Percentiles rank a stretch among this genome's conserved stretches.
phyloP scores from a whole-genome alignment of 1,139 yeast species.

The Schizosaccharomyces versatilis region DNA sequence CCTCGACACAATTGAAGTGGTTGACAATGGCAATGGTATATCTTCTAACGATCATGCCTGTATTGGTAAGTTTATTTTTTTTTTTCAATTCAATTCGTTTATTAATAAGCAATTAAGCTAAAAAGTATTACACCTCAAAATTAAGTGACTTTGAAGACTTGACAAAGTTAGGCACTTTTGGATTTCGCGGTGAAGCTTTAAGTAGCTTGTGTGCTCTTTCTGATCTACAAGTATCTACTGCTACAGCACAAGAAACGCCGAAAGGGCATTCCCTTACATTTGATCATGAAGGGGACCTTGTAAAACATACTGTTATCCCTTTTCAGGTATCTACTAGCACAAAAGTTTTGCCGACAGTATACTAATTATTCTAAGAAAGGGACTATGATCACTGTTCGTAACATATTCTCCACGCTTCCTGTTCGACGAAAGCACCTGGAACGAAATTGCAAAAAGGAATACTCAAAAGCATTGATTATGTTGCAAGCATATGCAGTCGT shows the following conservation, averaged over 20 bases:
- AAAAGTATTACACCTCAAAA: conserved; percentile 67
- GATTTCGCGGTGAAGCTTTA: conserved; percentile 73
- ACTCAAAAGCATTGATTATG: conserved; percentile 36
- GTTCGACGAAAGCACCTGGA: conserved; percentile 52
- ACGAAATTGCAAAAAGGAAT: conserved; percentile 50
- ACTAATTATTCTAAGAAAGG: conserved; percentile 23
- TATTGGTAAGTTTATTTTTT: conserved; percentile 21
- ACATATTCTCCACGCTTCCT: conserved; percentile 38
- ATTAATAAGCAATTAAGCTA: conserved; percentile 18
- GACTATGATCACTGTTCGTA: conserved; percentile 30
- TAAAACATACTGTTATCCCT: conserved; percentile 8
- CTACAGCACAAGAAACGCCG: conserved; percentile 31
- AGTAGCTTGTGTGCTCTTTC: conserved; percentile 48
- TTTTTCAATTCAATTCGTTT: background rate
- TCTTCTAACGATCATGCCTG: conserved; percentile 31
- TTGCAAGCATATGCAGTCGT: conserved; percentile 53
- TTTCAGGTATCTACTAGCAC: background rate
- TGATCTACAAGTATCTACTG: conserved; percentile 31
- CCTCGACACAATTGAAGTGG: conserved; percentile 44
- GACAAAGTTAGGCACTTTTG: conserved; percentile 32
- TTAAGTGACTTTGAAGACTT: conserved; percentile 36
- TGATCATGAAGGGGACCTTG: conserved; percentile 31
- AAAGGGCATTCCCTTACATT: conserved; percentile 34
- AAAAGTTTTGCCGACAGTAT: background rate
- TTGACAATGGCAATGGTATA: conserved; percentile 67